phyloP scores from a whole-genome alignment of 2,329 filamentous ascomycete genomes.

The Aureobasidium sp. region DNA sequence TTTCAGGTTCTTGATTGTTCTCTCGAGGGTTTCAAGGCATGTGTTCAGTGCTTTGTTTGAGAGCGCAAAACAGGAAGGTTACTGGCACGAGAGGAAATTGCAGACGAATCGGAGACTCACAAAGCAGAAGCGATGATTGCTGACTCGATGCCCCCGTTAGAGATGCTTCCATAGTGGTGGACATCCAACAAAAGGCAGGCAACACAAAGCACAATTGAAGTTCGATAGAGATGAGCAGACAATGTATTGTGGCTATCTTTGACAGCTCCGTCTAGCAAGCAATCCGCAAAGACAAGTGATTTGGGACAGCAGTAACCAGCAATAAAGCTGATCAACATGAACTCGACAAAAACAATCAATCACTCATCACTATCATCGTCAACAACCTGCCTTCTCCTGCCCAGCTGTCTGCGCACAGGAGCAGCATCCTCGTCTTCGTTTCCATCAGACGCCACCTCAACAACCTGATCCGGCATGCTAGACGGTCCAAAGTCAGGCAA shows the following conservation, averaged over 20 bases:
- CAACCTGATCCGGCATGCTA: not conserved
- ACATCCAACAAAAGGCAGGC: no score
- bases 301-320: not conserved
- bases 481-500: slow-evolving; percentile 4
- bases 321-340: not conserved
- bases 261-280: not conserved
- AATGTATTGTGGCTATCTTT: not conserved
- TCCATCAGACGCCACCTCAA: not conserved
- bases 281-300: not conserved
- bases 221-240: not conserved
- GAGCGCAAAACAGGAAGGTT: no score
- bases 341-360: not conserved
- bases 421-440: not conserved
- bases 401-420: not conserved
- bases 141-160: no score
- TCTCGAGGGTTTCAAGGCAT: no score
- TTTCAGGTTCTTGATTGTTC: no score
- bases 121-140: not conserved
- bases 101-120: not conserved
- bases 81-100: no score
- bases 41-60: no score
- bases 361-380: slow-evolving; percentile 18
- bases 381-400: slow-evolving; percentile 13
- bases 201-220: no score
- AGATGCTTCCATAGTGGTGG: no score